Evolutionary conservation across 2,329 filamentous ascomycete species (phyloP).

Genomic region (Byssothecium circinans): DNA sequence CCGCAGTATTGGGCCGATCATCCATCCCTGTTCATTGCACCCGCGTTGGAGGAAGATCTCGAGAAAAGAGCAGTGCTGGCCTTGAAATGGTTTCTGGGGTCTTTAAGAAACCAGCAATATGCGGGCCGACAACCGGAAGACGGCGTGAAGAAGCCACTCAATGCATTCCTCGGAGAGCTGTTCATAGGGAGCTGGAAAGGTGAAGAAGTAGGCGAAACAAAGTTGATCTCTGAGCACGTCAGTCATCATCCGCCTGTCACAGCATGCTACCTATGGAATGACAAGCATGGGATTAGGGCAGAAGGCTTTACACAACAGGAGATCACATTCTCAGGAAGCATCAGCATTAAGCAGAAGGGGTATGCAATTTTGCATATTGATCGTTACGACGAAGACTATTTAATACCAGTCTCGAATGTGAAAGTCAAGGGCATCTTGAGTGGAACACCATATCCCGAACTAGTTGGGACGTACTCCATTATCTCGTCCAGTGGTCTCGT

Average conservation of each 20-base stretch:
- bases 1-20: conserved; percentile 52
- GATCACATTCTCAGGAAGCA: conserved; percentile 49
- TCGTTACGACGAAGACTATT: conserved; percentile 48
- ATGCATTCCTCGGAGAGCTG: conserved; percentile 54
- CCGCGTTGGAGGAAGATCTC: conserved; percentile 45
- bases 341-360: conserved; percentile 52
- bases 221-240: conserved; percentile 50
- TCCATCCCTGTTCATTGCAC: conserved; percentile 50
- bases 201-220: conserved; percentile 44
- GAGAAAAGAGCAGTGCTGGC: conserved; percentile 49
- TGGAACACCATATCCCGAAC: conserved; percentile 49
- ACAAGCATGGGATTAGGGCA: conserved; percentile 46
- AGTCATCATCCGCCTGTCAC: conserved; percentile 52
- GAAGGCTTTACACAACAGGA: conserved; percentile 52
- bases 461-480: conserved; percentile 46
- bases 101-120: conserved; percentile 53
- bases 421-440: conserved; percentile 50
- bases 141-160: conserved; percentile 55
- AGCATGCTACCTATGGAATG: conserved; percentile 52
- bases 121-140: conserved; percentile 46
- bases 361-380: conserved; percentile 50
- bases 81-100: conserved; percentile 53
- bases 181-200: conserved; percentile 44
- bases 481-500: conserved; percentile 47
- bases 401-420: conserved; percentile 50